phyloP scores from a whole-genome alignment of 768 basidiomycete species.

The Tricholoma sp. region DNA sequence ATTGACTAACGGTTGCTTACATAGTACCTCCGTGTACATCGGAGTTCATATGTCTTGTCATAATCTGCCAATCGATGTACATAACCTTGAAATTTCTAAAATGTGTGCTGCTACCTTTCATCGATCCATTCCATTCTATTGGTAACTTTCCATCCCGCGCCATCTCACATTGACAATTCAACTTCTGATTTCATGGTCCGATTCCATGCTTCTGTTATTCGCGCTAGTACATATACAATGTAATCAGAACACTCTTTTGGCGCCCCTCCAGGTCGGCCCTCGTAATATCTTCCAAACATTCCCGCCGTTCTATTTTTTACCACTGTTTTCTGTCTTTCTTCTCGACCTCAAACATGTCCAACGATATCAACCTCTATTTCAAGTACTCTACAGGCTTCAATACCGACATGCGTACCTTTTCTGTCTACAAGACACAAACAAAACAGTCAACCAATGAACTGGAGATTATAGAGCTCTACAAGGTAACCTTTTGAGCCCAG shows the following conservation, averaged over 20 bases:
- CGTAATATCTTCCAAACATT: neutral
- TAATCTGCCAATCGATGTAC: too few relatives aligned
- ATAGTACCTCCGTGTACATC: too few relatives aligned
- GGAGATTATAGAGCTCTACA: constrained; percentile 37
- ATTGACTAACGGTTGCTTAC: neutral
- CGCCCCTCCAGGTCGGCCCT: too few relatives aligned
- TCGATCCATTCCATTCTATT: too few relatives aligned
- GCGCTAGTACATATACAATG: neutral
- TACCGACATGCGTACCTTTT: constrained; percentile 40
- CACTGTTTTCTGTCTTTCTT: neutral
- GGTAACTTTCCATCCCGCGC: too few relatives aligned
- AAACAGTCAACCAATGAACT: constrained; percentile 16
- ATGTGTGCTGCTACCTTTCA: too few relatives aligned
- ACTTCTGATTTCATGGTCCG: neutral
- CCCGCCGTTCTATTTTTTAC: neutral
- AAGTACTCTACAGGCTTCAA: constrained; percentile 23
- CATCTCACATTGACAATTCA: too few relatives aligned
- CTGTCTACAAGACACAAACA: constrained; percentile 25
- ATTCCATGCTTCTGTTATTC: neutral
- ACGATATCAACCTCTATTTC: constrained; percentile 35
- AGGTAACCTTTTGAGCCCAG: constrained; percentile 19
- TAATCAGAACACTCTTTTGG: neutral
- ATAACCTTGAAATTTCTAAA: too few relatives aligned
- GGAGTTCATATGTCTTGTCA: too few relatives aligned
- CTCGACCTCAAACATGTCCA: neutral